Percentiles rank a stretch among this genome's conserved stretches.
Conservation (phyloP, 768 basidiomycete species). For the Mycena kentingensis region DNA sequence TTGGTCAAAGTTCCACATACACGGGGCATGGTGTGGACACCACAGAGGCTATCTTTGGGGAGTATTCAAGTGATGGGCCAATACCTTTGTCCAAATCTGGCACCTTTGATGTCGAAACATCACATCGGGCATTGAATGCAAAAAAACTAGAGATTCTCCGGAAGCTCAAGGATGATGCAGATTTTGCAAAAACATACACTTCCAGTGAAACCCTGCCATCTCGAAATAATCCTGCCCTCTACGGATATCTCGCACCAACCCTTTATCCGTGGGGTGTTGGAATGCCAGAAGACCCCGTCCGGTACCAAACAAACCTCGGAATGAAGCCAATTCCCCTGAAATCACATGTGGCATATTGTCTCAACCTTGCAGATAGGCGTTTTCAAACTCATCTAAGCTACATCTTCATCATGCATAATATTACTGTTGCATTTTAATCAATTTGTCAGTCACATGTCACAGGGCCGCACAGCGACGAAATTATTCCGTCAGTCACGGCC, state of each 20-base stretch:
- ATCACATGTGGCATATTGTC: neutral
- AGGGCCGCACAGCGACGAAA: no score
- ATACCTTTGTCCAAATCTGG: neutral
- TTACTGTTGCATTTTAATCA: no score
- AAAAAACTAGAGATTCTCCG: constrained; percentile 6
- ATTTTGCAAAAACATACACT: neutral
- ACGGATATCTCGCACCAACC: constrained; percentile 17
- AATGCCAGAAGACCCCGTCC: constrained; percentile 13
- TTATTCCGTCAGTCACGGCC: no score
- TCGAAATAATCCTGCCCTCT: constrained; percentile 19
- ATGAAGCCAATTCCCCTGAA: neutral
- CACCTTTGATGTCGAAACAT: constrained; percentile 5
- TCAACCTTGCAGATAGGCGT: constrained; percentile 8
- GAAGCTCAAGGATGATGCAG: neutral
- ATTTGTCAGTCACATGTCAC: no score
- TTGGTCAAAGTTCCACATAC: constrained; percentile 1
- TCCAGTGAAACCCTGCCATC: neutral
- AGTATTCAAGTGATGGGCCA: neutral
- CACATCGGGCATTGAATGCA: neutral
- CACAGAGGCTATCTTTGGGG: neutral
- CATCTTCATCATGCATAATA: constrained; percentile 15
- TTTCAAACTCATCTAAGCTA: constrained; percentile 21
- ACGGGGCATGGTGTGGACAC: constrained; percentile 7
- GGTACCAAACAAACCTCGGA: neutral
- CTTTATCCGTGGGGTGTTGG: constrained; percentile 11